phyloP scores from a whole-genome alignment of 768 basidiomycete species.

The Cytidiella melzeri region DNA sequence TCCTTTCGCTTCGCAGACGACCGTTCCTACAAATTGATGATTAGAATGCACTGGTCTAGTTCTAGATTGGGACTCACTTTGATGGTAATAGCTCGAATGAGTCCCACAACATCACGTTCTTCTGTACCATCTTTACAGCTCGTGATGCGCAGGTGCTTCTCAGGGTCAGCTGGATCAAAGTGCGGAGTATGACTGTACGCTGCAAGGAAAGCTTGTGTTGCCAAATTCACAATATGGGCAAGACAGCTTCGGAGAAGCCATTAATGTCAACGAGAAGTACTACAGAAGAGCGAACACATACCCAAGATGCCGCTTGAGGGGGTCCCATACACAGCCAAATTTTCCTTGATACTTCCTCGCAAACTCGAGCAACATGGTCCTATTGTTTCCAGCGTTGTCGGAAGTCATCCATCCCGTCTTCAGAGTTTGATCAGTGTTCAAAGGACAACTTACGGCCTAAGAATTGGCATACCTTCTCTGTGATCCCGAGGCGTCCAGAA shows the following conservation, averaged over 20 bases:
- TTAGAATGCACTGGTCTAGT: neutral
- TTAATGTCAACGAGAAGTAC: no score
- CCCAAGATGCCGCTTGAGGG: no score
- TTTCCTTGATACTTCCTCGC: no score
- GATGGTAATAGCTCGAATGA: constrained; percentile 21
- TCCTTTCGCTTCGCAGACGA: constrained; percentile 26
- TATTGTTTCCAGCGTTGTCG: constrained; percentile 34
- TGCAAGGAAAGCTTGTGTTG: constrained; percentile 24
- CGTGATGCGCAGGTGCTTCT: constrained; percentile 6
- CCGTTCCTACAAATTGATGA: constrained; percentile 14
- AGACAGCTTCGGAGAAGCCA: no score
- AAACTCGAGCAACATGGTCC: constrained; percentile 29
- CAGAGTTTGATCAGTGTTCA: neutral
- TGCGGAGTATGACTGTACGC: constrained; percentile 20
- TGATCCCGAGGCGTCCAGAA: constrained; percentile 21
- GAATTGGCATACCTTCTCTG: constrained; percentile 24
- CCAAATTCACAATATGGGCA: constrained; percentile 30
- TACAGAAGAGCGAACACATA: no score
- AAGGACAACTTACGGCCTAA: constrained; percentile 1
- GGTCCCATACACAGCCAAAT: no score
- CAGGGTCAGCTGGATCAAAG: constrained; percentile 20
- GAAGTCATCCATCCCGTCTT: constrained; percentile 33
- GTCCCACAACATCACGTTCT: constrained; percentile 25
- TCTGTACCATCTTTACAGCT: neutral
- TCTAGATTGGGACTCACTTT: constrained; percentile 17